Base-by-base conservation (phyloP, 1,139 yeast genomes). In the Pneumocystis oryctolagi region DNA sequence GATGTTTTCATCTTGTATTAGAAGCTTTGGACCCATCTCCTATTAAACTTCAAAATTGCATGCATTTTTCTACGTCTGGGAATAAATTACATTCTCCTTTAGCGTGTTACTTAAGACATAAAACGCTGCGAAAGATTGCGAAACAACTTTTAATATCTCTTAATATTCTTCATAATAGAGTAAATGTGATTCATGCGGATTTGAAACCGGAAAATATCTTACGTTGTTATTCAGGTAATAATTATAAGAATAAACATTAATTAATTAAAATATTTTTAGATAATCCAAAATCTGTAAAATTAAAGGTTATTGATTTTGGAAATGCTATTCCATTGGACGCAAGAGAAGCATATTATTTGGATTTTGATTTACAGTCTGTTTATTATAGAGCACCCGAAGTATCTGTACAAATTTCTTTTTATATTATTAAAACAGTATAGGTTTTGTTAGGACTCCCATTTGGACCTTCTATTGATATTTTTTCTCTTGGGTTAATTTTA, bases 141-240 rank as follows among this genome's bases (percentile, higher is more conserved):
- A 57, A 20, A 12, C 59, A 57, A 57, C 28, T 57, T 18, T 39
- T 57, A 20, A 25, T 35, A 20, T 35, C 59, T 35, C 42, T 57
- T 39, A 39, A 35, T 39, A 35, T 57, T 57, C 61, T 60, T 34
- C 62, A 60, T 57, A 53, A 85, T 71, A 90, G 86, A 72, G 77
- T 87, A 70, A 84, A 83, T 65, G 77, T 88, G 63, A 84, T 89
- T 62, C 96, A 89, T 72, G 89, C 96, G 0, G 96, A 89, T 73
- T 75, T 86, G 68, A 86, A 86, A 71, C 96, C 96, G 0, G 96
- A 89, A 72, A 89, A 89, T 72, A 84, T 89, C 47, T 74, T 89
- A 56, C 60, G 62, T 16, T 30, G 59, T 25, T 64, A 62, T 39
- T 39, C 42, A 57, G 59, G 59, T 57, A 28, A 35, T 16, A 12